Conservation (phyloP, 2,329 filamentous ascomycete genomes). For the Pleurostoma richardsiae region DNA sequence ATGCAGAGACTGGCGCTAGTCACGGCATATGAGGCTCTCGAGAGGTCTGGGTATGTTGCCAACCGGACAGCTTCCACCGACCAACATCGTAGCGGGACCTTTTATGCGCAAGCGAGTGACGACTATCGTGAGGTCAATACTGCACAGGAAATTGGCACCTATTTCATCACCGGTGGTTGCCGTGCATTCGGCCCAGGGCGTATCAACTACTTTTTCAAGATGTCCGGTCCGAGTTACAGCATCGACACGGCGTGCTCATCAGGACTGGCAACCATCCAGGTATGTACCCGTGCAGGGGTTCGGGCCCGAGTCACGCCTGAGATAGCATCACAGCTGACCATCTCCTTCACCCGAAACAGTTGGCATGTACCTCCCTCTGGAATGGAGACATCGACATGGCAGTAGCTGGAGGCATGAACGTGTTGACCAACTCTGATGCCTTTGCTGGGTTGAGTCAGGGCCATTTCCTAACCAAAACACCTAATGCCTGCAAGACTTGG, state of each 20-base stretch:
- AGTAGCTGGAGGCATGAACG: conserved; percentile 56
- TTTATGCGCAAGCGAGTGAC: conserved; percentile 71
- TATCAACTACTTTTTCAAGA: conserved; percentile 36
- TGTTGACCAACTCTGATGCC: conserved; percentile 60
- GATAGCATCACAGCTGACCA: background rate
- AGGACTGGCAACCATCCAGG: conserved; percentile 13
- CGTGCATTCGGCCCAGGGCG: conserved; percentile 46
- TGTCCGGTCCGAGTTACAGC: conserved; percentile 29
- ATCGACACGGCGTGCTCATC: conserved; percentile 34
- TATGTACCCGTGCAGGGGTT: background rate
- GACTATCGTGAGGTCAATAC: conserved; percentile 74
- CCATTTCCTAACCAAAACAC: conserved; percentile 50
- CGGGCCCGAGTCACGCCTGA: background rate
- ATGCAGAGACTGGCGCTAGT: conserved; percentile 60
- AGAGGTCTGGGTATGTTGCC: conserved; percentile 61
- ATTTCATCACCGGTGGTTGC: conserved; percentile 43
- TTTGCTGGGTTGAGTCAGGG: conserved; percentile 56
- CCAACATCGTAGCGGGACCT: conserved; percentile 53
- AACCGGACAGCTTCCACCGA: conserved; percentile 56
- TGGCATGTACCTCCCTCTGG: conserved; percentile 52
- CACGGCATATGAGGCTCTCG: conserved; percentile 64
- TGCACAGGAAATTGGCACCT: conserved; percentile 56
- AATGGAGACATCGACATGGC: conserved; percentile 59
- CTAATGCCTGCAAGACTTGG: conserved; percentile 25
- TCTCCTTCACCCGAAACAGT: background rate